phyloP scores from a whole-genome alignment of 192 early-diverging fungal species.

The Backusella australiensis region DNA sequence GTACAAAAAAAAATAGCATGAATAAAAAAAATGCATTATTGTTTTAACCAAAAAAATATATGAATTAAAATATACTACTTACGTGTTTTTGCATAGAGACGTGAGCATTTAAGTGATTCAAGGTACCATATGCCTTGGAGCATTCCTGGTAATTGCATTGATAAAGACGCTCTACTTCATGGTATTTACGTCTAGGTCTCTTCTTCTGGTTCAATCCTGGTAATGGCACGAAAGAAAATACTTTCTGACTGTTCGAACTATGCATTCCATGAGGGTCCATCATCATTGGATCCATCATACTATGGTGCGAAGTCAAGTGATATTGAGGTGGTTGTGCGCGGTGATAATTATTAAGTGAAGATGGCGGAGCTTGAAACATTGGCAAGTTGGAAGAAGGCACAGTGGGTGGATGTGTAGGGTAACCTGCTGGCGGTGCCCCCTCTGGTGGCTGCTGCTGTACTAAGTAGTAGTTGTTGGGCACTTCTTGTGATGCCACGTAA shows the following conservation, averaged over 20 bases:
- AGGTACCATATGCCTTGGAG: conserved; percentile 57
- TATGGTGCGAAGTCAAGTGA: background rate
- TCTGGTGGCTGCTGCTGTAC: background rate
- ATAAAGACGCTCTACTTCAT: conserved; percentile 64
- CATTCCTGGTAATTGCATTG: conserved; percentile 52
- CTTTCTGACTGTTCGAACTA: conserved; percentile 21
- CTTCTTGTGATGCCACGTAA: background rate
- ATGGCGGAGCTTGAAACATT: background rate
- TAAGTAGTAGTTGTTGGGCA: background rate
- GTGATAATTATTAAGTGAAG: background rate
- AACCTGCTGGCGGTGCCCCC: background rate
- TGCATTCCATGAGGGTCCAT: background rate
- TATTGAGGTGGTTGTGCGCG: background rate
- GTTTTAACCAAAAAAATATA: background rate
- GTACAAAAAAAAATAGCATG: conserved; percentile 6
- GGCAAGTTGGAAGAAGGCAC: background rate
- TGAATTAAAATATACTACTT: conserved; percentile 18
- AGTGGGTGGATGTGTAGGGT: background rate
- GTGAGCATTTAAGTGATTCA: conserved; percentile 62
- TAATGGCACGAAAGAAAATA: conserved; percentile 46
- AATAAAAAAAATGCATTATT: conserved; percentile 31
- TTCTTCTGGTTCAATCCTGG: conserved; percentile 55
- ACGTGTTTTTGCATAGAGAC: conserved; percentile 60
- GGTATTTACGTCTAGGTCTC: conserved; percentile 51
- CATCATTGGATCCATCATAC: background rate